These are phyloP conservation scores for Bimuria novae-zelandiae DNA, from an alignment of 2,329 filamentous ascomycete species.

Conservation along the genomic window DNA sequence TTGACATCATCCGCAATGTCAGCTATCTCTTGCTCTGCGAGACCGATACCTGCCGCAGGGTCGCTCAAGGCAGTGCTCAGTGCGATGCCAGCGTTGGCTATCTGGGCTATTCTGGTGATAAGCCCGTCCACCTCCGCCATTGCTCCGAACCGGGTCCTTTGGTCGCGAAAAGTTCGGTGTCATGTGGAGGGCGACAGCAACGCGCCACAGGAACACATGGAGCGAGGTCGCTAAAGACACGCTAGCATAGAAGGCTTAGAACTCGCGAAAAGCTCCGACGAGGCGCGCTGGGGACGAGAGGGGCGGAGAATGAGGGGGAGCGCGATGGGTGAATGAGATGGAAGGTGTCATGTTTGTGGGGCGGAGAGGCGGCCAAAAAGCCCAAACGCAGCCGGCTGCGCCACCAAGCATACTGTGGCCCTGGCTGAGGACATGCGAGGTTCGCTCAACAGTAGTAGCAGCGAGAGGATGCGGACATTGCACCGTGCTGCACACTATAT, in stretches of 20 bases:
- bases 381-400: neutral
- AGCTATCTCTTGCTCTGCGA: constrained; percentile 28
- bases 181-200: constrained; percentile 8
- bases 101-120: constrained; percentile 31
- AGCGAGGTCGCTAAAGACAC: neutral
- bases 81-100: constrained; percentile 28
- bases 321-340: constrained; percentile 5
- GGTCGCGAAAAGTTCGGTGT: neutral
- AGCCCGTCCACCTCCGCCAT: constrained; percentile 34
- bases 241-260: neutral
- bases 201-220: neutral
- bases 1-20: constrained; percentile 33
- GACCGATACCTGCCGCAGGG: constrained; percentile 22
- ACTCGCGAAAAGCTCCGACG: neutral
- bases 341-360: constrained; percentile 4
- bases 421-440: neutral
- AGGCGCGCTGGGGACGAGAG: neutral
- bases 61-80: constrained; percentile 31
- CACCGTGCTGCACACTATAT: too few relatives aligned
- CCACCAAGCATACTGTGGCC: neutral
- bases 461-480: neutral
- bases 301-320: constrained; percentile 8
- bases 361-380: neutral
- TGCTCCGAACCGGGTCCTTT: constrained; percentile 4
- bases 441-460: neutral